Evolutionary conservation across 805 yeast species (phyloP), one percentile per base, ranked within the genome.

Genomic region (Metschnikowia lachancei): DNA sequence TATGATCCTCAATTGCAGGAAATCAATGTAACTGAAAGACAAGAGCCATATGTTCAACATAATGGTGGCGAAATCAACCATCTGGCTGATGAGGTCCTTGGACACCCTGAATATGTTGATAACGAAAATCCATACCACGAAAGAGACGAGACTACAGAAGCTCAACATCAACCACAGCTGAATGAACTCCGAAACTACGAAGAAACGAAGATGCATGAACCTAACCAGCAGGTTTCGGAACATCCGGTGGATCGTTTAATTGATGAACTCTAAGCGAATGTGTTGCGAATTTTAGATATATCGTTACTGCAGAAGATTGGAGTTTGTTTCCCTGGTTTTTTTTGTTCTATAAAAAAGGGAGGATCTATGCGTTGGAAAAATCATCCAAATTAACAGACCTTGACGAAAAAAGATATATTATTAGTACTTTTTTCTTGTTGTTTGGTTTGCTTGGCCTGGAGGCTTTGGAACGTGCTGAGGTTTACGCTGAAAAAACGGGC

Each of bases 391-490:
- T n/a, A n/a, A n/a, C n/a, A n/a, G n/a, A n/a, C n/a, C n/a, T n/a
- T n/a, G n/a, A n/a, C n/a, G n/a, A n/a, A n/a, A n/a, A n/a, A n/a
- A n/a, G n/a, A n/a, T n/a, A n/a, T n/a, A n/a, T n/a, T n/a, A n/a
- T n/a, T n/a, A n/a, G n/a, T n/a, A n/a, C n/a, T n/a, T n/a, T n/a
- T n/a, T n/a, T n/a, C n/a, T n/a, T n/a, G n/a, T 22, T 8, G 24
- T 5, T 22, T 22, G 24, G 8, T 29, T 29, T 4, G 13, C 4
- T 29, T 29, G 32, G 14, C 32, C 10, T 32, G 35, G 37, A 5
- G 16, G 26, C 9, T 24, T 19, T 35, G 26, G 26, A 14, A 26
- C 43, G 36, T 30, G 43, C 43, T 39, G 24, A 39, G 36, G 24
- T 39, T 13, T 39, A 32, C 43, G 43, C 43, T 8, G 43, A 14